Conservation (phyloP, 306 rosid genomes). For the Purshia tridentata region DNA sequence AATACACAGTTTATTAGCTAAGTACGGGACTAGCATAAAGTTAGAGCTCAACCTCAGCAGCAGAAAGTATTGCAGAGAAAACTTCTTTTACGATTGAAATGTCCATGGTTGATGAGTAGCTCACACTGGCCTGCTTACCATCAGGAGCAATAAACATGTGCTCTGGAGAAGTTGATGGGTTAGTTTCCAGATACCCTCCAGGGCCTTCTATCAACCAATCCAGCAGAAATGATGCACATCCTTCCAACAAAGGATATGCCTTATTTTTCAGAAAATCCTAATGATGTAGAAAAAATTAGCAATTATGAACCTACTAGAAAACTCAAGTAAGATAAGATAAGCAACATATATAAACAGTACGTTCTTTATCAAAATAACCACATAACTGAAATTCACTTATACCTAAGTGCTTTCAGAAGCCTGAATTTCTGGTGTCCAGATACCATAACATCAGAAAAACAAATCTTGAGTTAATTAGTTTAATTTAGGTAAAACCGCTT, state of each 20-base stretch:
- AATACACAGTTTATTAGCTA: conserved; percentile 7
- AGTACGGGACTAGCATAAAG: conserved; percentile 14
- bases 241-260: conserved; percentile 96
- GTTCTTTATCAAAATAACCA: neutral
- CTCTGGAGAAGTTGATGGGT: conserved; percentile 98
- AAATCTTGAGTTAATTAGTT: neutral
- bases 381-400: neutral
- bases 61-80: conserved; percentile 64
- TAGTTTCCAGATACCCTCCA: conserved; percentile 78
- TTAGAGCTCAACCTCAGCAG: conserved; percentile 72
- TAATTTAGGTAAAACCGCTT: neutral
- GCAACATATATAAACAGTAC: neutral
- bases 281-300: conserved; percentile 30
- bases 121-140: conserved; percentile 83
- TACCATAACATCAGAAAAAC: neutral
- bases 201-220: conserved; percentile 94
- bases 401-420: neutral
- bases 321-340: neutral
- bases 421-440: neutral
- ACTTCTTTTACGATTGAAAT: conserved; percentile 81
- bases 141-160: conserved; percentile 90
- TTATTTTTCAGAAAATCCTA: conserved; percentile 80
- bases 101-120: conserved; percentile 98
- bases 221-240: conserved; percentile 84
- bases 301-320: conserved; percentile 12